Conservation (phyloP, 805 yeast genomes). For the Yamadazyma philogaea region DNA sequence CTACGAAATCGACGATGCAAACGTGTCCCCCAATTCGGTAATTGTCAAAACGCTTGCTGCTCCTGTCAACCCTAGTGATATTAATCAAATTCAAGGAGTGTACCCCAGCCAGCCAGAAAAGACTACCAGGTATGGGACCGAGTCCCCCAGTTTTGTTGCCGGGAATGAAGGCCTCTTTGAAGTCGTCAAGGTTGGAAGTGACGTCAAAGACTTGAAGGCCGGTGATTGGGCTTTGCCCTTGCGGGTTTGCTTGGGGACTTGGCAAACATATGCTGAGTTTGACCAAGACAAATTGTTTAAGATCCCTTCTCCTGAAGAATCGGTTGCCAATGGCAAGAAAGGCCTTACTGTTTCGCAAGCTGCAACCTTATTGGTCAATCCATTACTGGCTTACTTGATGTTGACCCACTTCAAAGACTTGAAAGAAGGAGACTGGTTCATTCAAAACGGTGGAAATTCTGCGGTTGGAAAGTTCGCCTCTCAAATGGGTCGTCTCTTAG, state of each 20-base stretch:
- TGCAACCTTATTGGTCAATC: constrained; percentile 89
- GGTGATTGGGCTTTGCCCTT: constrained; percentile 92
- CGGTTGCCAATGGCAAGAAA: constrained; percentile 35
- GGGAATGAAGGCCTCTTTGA: constrained; percentile 95
- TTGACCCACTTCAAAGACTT: constrained; percentile 64
- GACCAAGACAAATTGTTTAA: constrained; percentile 51
- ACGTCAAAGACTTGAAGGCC: constrained; percentile 43
- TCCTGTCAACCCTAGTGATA: constrained; percentile 44
- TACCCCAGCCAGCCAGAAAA: constrained; percentile 49
- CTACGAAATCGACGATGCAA: constrained; percentile 46
- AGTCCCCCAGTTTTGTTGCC: constrained; percentile 68
- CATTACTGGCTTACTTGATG: constrained; percentile 88
- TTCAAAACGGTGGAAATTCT: constrained; percentile 95
- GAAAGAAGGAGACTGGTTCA: constrained; percentile 79
- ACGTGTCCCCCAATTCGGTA: constrained; percentile 35
- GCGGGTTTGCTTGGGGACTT: constrained; percentile 81
- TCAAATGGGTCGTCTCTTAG: constrained; percentile 77
- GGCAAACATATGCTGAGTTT: constrained; percentile 69
- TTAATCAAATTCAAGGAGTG: constrained; percentile 46
- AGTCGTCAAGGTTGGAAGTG: constrained; percentile 67
- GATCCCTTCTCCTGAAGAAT: constrained; percentile 51
- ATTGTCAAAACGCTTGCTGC: constrained; percentile 38
- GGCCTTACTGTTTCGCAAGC: constrained; percentile 54
- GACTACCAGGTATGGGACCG: constrained; percentile 52
- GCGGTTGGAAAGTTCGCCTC: constrained; percentile 91